phyloP scores from a whole-genome alignment of 495 filamentous ascomycete genomes.

The Aspergillus panamensis region DNA sequence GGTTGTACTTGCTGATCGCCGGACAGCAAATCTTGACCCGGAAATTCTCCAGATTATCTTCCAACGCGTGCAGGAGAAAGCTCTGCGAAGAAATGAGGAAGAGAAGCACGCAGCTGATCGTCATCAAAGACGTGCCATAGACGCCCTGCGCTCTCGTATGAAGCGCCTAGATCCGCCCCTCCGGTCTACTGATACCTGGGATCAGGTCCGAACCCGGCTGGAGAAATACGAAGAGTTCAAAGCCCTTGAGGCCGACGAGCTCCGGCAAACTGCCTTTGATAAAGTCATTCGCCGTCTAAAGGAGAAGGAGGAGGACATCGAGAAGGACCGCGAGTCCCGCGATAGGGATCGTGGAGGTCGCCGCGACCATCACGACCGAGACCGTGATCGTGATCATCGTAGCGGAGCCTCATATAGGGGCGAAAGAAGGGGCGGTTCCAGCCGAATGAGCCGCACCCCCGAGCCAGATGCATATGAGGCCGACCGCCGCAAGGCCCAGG shows the following conservation, averaged over 20 bases:
- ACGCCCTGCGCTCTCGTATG: slow-evolving; percentile 80
- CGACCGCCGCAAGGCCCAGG: slow-evolving; percentile 79
- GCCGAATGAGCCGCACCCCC: slow-evolving; percentile 67
- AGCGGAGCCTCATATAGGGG: slow-evolving; percentile 40
- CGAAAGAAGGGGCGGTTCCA: slow-evolving; percentile 57
- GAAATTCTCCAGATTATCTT: slow-evolving; percentile 77
- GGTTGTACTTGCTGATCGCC: slow-evolving; percentile 74
- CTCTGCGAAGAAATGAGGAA: slow-evolving; percentile 71
- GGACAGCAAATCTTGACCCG: slow-evolving; percentile 76
- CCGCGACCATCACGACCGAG: slow-evolving; percentile 49
- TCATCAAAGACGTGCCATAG: slow-evolving; percentile 77
- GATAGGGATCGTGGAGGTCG: slow-evolving; percentile 50
- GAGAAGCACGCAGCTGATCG: slow-evolving; percentile 80
- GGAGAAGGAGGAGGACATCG: slow-evolving; percentile 84
- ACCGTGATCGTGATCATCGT: slow-evolving; percentile 52
- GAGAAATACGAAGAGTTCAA: slow-evolving; percentile 79
- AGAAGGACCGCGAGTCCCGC: slow-evolving; percentile 60
- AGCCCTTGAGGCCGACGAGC: slow-evolving; percentile 74
- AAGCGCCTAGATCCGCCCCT: slow-evolving; percentile 91
- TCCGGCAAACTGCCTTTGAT: slow-evolving; percentile 81
- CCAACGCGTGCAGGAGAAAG: slow-evolving; percentile 79
- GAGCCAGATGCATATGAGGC: slow-evolving; percentile 87
- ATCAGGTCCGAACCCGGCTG: slow-evolving; percentile 73
- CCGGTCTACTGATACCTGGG: slow-evolving; percentile 73
- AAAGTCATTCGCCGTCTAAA: slow-evolving; percentile 86